A percentile compares a stretch with the other conserved stretches of the same genome.
Evolutionary conservation across 805 yeast genomes (phyloP).

Genomic region (Starmera dryadoides): DNA sequence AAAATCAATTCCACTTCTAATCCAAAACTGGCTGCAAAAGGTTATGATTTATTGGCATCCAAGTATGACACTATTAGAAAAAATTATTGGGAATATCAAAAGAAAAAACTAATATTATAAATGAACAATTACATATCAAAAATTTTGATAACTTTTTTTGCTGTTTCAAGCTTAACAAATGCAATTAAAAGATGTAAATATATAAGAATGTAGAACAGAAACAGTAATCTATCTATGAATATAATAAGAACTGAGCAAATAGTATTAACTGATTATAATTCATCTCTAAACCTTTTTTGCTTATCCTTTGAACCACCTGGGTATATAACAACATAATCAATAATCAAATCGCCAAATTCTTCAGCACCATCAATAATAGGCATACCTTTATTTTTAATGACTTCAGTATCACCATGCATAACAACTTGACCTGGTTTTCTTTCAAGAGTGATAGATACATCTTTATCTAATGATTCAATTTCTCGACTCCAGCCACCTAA

Average conservation of each 20-base stretch:
- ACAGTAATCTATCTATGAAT: too few relatives aligned
- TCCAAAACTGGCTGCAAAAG: conserved; percentile 27
- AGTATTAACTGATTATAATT: too few relatives aligned
- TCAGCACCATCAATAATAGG: conserved; percentile 48
- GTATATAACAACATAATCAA: conserved; percentile 40
- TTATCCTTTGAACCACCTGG: conserved; percentile 29
- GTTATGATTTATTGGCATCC: conserved; percentile 43
- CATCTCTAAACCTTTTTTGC: conserved; percentile 13
- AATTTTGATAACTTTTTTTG: neutral
- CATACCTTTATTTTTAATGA: conserved; percentile 77
- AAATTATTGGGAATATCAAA: conserved; percentile 54
- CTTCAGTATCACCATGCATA: conserved; percentile 64
- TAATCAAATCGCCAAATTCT: conserved; percentile 45
- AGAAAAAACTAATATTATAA: neutral
- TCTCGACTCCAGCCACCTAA: conserved; percentile 75
- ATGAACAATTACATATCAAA: neutral
- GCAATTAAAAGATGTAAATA: neutral
- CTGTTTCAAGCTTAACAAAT: neutral
- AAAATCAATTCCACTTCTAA: conserved; percentile 32
- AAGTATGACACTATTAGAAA: conserved; percentile 56
- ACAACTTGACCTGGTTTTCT: conserved; percentile 49
- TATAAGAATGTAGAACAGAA: too few relatives aligned
- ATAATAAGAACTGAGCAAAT: too few relatives aligned
- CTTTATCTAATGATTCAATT: conserved; percentile 60
- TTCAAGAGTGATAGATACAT: conserved; percentile 33